Percentiles rank a stretch among this genome's conserved stretches.
phyloP scores from a whole-genome alignment of 495 filamentous ascomycete genomes.

The Penicillium parvum region DNA sequence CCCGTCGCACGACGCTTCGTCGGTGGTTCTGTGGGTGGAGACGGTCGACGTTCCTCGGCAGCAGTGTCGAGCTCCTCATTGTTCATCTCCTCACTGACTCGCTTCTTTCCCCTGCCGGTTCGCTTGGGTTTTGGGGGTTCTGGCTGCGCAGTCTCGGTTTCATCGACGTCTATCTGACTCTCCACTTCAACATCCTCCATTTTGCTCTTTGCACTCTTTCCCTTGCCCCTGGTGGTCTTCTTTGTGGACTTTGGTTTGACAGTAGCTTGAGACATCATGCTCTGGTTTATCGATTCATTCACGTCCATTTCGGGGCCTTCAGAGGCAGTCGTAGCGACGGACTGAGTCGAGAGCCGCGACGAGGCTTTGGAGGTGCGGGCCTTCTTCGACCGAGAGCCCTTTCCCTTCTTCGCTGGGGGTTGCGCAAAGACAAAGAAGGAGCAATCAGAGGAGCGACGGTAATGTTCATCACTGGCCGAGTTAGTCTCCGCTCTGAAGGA shows the following conservation, averaged over 20 bases:
- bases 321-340: slow-evolving; percentile 48
- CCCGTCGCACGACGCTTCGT: slow-evolving; percentile 62
- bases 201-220: slow-evolving; percentile 44
- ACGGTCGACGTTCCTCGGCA: slow-evolving; percentile 10
- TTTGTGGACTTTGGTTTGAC: slow-evolving; percentile 55
- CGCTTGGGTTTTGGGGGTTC: slow-evolving; percentile 41
- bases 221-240: slow-evolving; percentile 37
- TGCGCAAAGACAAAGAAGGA: slow-evolving; percentile 66
- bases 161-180: slow-evolving; percentile 30
- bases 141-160: slow-evolving; percentile 21
- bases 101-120: slow-evolving; percentile 55
- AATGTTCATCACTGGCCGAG: slow-evolving; percentile 71
- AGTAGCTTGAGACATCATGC: slow-evolving; percentile 51
- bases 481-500: slow-evolving; percentile 23
- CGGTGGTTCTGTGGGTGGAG: slow-evolving; percentile 50
- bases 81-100: slow-evolving; percentile 57
- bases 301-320: slow-evolving; percentile 52
- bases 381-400: slow-evolving; percentile 48
- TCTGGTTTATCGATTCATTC: slow-evolving; percentile 61
- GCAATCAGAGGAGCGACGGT: slow-evolving; percentile 70
- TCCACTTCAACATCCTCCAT: slow-evolving; percentile 57
- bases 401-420: slow-evolving; percentile 39
- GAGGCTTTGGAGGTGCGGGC: slow-evolving; percentile 60
- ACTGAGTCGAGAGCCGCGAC: slow-evolving; percentile 66
- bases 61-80: slow-evolving; percentile 36